Evolutionary conservation across 805 yeast genomes (phyloP).

Genomic region (Ogataea trehalophila): DNA sequence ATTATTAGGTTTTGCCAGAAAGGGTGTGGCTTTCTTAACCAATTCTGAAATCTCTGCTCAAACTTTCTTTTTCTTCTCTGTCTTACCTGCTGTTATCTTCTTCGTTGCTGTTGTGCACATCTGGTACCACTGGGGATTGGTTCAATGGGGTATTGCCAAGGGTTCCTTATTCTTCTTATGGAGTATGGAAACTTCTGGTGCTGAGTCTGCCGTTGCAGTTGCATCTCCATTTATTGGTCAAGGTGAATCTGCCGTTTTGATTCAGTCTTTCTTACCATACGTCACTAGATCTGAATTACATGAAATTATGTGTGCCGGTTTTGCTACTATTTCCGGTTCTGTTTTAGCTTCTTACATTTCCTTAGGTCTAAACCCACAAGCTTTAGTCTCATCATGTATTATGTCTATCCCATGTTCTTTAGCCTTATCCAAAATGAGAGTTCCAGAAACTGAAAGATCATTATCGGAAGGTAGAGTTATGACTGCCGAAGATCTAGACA

Average conservation of each 20-base stretch:
- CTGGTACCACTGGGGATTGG: constrained; percentile 52
- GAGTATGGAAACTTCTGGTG: constrained; percentile 55
- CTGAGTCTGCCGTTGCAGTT: constrained; percentile 62
- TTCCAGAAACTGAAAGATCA: constrained; percentile 55
- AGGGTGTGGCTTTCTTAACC: constrained; percentile 59
- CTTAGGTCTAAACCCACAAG: constrained; percentile 57
- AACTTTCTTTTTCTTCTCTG: constrained; percentile 50
- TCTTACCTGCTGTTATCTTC: constrained; percentile 58
- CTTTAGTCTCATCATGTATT: constrained; percentile 60
- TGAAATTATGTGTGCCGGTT: constrained; percentile 58
- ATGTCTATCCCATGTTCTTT: constrained; percentile 65
- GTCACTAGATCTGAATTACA: constrained; percentile 58
- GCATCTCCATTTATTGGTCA: constrained; percentile 65
- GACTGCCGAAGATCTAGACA: constrained; percentile 40
- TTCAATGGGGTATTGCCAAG: constrained; percentile 57
- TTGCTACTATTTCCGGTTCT: constrained; percentile 61
- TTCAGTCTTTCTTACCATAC: constrained; percentile 55
- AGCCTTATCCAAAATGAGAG: constrained; percentile 54
- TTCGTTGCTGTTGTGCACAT: constrained; percentile 60
- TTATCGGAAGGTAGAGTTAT: constrained; percentile 44
- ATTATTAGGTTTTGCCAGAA: constrained; percentile 51
- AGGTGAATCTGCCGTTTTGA: constrained; percentile 59
- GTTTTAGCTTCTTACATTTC: constrained; percentile 60
- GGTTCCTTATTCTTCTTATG: constrained; percentile 56
- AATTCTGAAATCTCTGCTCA: constrained; percentile 33